A percentile compares a stretch with the other conserved stretches of the same genome.
Evolutionary conservation across 208 protist genomes (phyloP).

Genomic region (Wallacemonas sp.): DNA sequence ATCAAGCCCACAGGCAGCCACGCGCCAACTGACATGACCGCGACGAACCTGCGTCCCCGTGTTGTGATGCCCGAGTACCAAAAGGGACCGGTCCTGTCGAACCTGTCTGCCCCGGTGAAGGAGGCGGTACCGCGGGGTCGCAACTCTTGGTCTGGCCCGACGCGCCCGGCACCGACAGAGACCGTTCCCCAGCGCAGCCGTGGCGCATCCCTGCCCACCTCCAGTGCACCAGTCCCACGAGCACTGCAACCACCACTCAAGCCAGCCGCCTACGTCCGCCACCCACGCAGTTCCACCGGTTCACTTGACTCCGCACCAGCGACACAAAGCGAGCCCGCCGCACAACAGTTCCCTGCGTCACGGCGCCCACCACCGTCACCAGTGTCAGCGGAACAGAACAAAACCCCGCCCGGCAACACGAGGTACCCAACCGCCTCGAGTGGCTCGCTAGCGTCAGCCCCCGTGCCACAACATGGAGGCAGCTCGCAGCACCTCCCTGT

Average conservation of each 20-base stretch:
- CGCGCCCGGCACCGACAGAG: background rate
- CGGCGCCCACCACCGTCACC: no score
- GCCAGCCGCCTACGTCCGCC: conserved; percentile 1
- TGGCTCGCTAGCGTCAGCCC: no score
- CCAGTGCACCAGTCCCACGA: background rate
- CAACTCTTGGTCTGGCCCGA: conserved; percentile 5
- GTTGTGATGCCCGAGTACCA: background rate
- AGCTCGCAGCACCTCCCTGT: no score
- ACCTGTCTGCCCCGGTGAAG: no score
- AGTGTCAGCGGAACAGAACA: no score
- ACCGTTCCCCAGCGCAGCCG: background rate
- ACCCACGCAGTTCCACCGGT: background rate
- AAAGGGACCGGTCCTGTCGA: background rate
- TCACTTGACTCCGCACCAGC: background rate
- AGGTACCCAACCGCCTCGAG: no score
- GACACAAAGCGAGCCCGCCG: background rate
- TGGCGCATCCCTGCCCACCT: background rate
- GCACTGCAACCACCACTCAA: background rate
- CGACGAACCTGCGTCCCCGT: background rate
- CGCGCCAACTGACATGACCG: background rate
- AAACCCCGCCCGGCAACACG: no score
- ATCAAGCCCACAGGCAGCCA: background rate
- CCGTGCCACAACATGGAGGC: no score
- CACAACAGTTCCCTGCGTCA: no score
- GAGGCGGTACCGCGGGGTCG: no score